Percentiles rank a stretch among this genome's conserved stretches.
These are phyloP conservation scores for Phytopythium montanum DNA, from an alignment of 352 stramenopile genomes.

Conservation along the genomic window DNA sequence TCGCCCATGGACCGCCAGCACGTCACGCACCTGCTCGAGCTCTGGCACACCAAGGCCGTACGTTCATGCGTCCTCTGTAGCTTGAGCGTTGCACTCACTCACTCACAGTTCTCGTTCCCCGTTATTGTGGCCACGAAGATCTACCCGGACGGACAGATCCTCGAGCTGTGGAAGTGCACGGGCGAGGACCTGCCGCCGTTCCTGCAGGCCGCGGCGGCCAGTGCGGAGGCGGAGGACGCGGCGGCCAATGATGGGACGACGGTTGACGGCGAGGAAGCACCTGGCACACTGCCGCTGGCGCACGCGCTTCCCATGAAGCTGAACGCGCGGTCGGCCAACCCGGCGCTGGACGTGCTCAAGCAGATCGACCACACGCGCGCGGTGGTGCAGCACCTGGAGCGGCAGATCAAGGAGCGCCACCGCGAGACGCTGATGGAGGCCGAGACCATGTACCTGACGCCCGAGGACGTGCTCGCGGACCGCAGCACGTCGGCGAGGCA, in stretches of 20 bases:
- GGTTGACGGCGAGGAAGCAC: conserved; percentile 17
- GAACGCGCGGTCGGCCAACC: conserved; percentile 73
- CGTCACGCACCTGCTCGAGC: conserved; percentile 61
- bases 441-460: conserved; percentile 39
- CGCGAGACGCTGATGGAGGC: conserved; percentile 51
- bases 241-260: neutral
- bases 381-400: conserved; percentile 59
- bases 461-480: conserved; percentile 51
- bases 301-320: conserved; percentile 70
- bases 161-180: conserved; percentile 76
- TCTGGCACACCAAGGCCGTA: conserved; percentile 77
- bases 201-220: conserved; percentile 18
- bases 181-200: conserved; percentile 67
- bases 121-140: conserved; percentile 18
- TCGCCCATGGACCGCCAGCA: conserved; percentile 80
- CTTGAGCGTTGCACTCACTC: neutral
- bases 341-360: conserved; percentile 71
- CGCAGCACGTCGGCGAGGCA: conserved; percentile 36
- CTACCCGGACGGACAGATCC: conserved; percentile 47
- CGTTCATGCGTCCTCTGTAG: neutral
- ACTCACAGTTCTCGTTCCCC: neutral
- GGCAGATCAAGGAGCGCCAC: conserved; percentile 51
- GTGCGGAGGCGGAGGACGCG: conserved; percentile 1
- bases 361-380: conserved; percentile 78
- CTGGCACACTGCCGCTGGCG: conserved; percentile 25